Base-by-base conservation (phyloP, 768 basidiomycete species). In the Tulasnella sp. region DNA sequence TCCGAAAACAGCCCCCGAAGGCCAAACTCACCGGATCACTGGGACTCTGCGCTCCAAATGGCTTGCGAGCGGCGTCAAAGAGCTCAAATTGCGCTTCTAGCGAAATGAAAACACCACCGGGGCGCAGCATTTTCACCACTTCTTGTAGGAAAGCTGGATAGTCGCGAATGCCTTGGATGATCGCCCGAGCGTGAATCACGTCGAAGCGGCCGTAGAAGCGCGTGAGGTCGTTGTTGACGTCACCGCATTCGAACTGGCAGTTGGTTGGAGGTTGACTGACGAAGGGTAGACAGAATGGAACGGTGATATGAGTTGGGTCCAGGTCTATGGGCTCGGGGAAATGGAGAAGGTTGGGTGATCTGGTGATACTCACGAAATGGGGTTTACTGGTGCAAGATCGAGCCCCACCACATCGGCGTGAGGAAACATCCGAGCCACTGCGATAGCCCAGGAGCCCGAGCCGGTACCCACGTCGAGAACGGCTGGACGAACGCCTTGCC, bases 381-480 rank as follows among this genome's bases (percentile, higher is more conserved):
- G 69, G 37, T 70, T 70, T 35, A 44, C 44, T 16, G 69, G 68
- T 16, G 44, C 69, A 11, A 70, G 32, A 16, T 70, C 69, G 8
- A 70, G n/a, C 22, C 69, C 69, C 26, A 70, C 69, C 14, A 70
- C 47, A 7, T 62, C 26, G 35, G 52, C 69, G 52, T 70, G 69
- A 11, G 69, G 69, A 36, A 70, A 70, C 34, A 35, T 42, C 19
- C n/a, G 22, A 1, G 42, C 42, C 2, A 70, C 47, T 5, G 34
- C 69, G 32, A 62, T 70, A 22, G 69, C 69, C 71, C 71, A 72
- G 2, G 40, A 40, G 16, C 71, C 71, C 2, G 71, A 72, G 14
- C 71, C 71, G 2, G 71, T 72, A 7, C 71, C 71, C 5, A 72
- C 62, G 62, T 72, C 71, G 14, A 72, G 39, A 22, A 72, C 71